Base-by-base conservation (phyloP, 1,139 yeast species). In the Saccharomyces hybrid region DNA sequence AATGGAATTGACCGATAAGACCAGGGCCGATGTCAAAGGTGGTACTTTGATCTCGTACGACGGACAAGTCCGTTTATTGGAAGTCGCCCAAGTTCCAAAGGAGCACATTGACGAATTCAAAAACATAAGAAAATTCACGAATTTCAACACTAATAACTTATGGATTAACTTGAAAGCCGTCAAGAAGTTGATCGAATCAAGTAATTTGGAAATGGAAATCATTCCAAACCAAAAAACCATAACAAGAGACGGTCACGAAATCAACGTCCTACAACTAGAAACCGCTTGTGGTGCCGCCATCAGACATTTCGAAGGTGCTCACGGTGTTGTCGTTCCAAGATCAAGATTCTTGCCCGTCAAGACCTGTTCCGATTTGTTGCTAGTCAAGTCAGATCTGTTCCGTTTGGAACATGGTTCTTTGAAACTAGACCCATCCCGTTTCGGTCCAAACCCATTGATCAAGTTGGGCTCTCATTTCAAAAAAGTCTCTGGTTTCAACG, bases 201-300 rank as follows among this genome's bases (percentile, higher is more conserved):
- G 89, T 70, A 84, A 88, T 60, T 82, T 95, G 64, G 83, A 86
- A 70, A 82, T 88, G 76, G 99, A 93, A 76, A 93, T 93, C 71
- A 93, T 93, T 73, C 99, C 99, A 69, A 93, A 93, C 75, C 82
- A 80, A 68, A 93, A 93, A 77, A 77, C 95, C 53, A 85, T 93
- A 70, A 79, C 83, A 55, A 73, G 75, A 62, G 79, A 81, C 62
- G 96, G 96, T 57, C 81, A 83, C 60, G 97, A 90, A 60, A 79
- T 87, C 65, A 85, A 86, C 67, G 97, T 93, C 52, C 77, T 93
- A 68, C 99, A 93, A 77, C 83, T 93, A 70, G 99, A 93, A 78
- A 93, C 99, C 52, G 99, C 99, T 28, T 96, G 90, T 62, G 99
- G 99, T 78, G 99, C 99, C 46, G 98, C 99, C 54, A 93, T 93